Evolutionary conservation across 352 stramenopile species (phyloP), one percentile per base, ranked within the genome.

Genomic region (Pythium dissotocum): DNA sequence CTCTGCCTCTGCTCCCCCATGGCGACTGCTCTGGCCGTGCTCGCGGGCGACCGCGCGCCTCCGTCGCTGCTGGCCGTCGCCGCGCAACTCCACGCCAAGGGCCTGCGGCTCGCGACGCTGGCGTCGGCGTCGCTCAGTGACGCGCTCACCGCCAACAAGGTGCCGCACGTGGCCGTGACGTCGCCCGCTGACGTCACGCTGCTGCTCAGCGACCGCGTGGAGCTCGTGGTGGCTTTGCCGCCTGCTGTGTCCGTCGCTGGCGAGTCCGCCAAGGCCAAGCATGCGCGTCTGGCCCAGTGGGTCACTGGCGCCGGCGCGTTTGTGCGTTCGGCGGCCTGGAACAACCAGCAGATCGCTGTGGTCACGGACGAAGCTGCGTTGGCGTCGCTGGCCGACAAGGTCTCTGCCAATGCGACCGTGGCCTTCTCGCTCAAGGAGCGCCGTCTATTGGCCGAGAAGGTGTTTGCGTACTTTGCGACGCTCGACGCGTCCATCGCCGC

Each of bases 281-380:
- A 88, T 64, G 64, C 72, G 32, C 75, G 75, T 9, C 75, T 95
- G 51, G 75, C 81, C 53, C 59, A 72, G 48, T 95, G 83, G 88
- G 81, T 93, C 58, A 86, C 79, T 14, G 88, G 88, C 61, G 78
- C 85, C 36, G 89, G 85, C 63, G 79, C 85, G 46, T 92, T 96
- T 58, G 86, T 94, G 60, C 89, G 89, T 69, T 83, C 88, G 2
- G 85, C 88, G 9, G 89, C 90, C 3, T 93, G 89, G 85, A 91
- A 95, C 74, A 76, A 97, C 77, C 90, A 93, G 72, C 87, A 93
- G 74, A 91, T 94, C 61, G 84, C 74, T 61, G 89, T 97, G 40
- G 70, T 96, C 6, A 76, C 93, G 32, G 78, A 94, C 72, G 77
- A 89, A 13, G 42, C 64, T 10, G 84, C 95, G 68, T 73, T 95